These are phyloP conservation scores for Perkinsus chesapeaki DNA, from an alignment of 169 alveolate species.

Conservation along the genomic window DNA sequence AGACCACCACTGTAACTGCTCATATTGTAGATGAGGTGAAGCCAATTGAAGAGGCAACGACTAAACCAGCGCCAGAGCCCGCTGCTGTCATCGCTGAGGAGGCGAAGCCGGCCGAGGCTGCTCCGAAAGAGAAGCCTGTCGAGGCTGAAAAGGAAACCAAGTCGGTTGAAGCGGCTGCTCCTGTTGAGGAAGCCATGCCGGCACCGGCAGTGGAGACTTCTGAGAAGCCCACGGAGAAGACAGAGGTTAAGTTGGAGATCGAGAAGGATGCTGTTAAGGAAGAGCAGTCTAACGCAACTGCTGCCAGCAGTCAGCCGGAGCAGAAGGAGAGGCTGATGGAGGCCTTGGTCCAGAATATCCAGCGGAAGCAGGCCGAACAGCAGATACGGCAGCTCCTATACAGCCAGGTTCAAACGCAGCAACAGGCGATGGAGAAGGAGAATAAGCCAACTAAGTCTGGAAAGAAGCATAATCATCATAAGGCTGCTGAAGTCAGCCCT, in stretches of 20 bases:
- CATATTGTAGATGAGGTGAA: too few species aligned
- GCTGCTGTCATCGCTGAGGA: too few species aligned
- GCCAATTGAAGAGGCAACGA: too few species aligned
- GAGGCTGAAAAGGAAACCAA: not conserved
- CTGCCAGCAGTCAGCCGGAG: not conserved
- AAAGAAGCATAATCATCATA: not conserved
- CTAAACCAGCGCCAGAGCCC: too few species aligned
- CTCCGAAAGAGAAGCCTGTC: too few species aligned
- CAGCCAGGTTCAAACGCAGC: not conserved
- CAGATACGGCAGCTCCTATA: not conserved
- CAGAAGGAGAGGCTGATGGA: not conserved
- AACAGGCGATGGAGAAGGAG: not conserved
- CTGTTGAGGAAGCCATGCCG: not conserved
- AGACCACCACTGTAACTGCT: too few species aligned
- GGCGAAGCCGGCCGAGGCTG: too few species aligned
- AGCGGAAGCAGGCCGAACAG: not conserved
- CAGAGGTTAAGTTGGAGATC: not conserved
- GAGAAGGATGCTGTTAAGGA: not conserved
- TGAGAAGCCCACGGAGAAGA: not conserved
- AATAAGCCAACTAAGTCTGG: not conserved
- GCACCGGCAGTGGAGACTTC: not conserved
- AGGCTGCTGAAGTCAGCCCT: not conserved
- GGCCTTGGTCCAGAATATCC: not conserved
- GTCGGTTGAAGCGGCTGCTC: not conserved
- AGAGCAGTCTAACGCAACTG: not conserved